Evolutionary conservation across 2,329 filamentous ascomycete species (phyloP), one percentile per base, ranked within the genome.

Genomic region (Knufia fluminis): DNA sequence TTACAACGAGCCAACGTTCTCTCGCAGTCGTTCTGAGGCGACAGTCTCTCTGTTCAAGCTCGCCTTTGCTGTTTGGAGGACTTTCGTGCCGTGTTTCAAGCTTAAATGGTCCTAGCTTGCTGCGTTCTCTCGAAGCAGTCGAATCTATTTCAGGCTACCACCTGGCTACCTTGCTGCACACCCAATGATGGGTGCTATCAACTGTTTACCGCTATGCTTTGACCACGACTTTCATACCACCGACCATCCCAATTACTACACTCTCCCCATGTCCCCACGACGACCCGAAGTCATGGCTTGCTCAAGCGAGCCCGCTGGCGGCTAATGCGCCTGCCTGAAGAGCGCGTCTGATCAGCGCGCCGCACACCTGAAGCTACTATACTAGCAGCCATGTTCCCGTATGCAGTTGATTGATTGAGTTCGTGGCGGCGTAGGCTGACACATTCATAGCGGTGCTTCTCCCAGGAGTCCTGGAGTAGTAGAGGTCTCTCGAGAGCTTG

Each of bases 281-380:
- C 14, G 23, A 26, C 8, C 45, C 26, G 22, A 12, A 16, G 12
- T 20, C 45, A 47, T 48, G 45, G 45, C 33, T 26, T 24, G 23
- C 45, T 48, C 35, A 39, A 48, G 45, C 45, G 45, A 40, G 8
- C 22, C 19, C 33, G 20, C 35, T 48, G 45, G 45, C 45, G 45
- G 45, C 45, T 48, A 48, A 31, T n/a, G 38, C 33, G 33, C 33
- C 33, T 20, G 23, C 14, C 33, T 19, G 35, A 39, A n/a, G 33
- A 48, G 45, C 45, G 45, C 45, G 45, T 39, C 33, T 48, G 45
- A 40, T 24, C 45, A 48, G 22, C 45, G 45, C 33, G 33, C 33
- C 45, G 31, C 24, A 26, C 16, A 45, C 23, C 4, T 3, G 8
- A 28, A 39, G 19, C 4, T 12, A 10, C 45, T 28, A 46, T 46